Conservation (phyloP, 805 yeast genomes). For the Ogataea populi-albae region DNA sequence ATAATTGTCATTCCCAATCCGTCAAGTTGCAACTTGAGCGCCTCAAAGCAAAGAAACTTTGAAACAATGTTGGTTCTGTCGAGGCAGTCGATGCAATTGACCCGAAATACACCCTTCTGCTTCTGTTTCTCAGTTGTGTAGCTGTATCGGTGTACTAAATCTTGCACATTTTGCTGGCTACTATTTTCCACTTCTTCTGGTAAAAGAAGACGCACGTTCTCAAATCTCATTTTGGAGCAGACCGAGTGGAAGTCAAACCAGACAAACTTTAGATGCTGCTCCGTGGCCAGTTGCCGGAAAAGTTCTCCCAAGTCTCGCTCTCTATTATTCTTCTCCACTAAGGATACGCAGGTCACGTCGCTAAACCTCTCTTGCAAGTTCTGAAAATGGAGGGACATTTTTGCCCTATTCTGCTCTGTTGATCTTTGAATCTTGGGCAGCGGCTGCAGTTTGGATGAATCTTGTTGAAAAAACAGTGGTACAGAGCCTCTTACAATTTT, state of each 20-base stretch:
- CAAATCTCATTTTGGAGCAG: slow-evolving; percentile 41
- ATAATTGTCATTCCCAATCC: slow-evolving; percentile 10
- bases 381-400: slow-evolving; percentile 33
- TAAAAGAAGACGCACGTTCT: slow-evolving; percentile 33
- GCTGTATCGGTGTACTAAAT: slow-evolving; percentile 23
- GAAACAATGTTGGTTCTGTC: slow-evolving; percentile 59
- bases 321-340: slow-evolving; percentile 37
- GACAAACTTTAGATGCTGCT: slow-evolving; percentile 39
- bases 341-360: slow-evolving; percentile 33
- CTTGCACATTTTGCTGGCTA: slow-evolving; percentile 9
- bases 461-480: slow-evolving; percentile 64
- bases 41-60: slow-evolving; percentile 35
- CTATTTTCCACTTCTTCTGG: slow-evolving; percentile 20
- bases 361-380: slow-evolving; percentile 9
- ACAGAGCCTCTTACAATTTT: slow-evolving; percentile 54
- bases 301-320: slow-evolving; percentile 36
- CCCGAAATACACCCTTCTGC: slow-evolving; percentile 56
- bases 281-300: slow-evolving; percentile 36
- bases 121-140: slow-evolving; percentile 32
- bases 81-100: slow-evolving; percentile 62
- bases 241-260: slow-evolving; percentile 66
- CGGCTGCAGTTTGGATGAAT: slow-evolving; percentile 47
- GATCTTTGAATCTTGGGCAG: slow-evolving; percentile 34
- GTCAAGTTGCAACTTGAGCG: slow-evolving; percentile 26
- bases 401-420: slow-evolving; percentile 24